Evolutionary conservation across 306 rosid species (phyloP).

Genomic region (Medicago ruthenica): DNA sequence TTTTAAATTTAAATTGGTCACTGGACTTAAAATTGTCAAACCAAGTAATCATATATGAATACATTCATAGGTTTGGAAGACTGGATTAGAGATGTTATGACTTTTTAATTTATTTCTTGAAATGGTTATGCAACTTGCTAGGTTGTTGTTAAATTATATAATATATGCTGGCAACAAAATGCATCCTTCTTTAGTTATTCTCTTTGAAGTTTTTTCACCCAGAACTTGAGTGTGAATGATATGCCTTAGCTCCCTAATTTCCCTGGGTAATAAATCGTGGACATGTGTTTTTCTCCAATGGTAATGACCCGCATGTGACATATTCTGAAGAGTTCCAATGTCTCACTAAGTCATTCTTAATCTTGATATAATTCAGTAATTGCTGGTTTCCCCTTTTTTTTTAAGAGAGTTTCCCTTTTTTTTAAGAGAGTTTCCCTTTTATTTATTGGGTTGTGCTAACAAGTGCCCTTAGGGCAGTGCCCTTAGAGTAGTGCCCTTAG

Average conservation of each 20-base stretch:
- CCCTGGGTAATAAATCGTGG: background rate
- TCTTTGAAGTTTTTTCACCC: background rate
- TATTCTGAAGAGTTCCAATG: conserved; percentile 15
- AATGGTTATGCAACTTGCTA: conserved; percentile 5
- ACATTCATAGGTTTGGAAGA: conserved; percentile 10
- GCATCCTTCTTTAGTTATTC: conserved; percentile 11
- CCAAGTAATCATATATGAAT: conserved; percentile 20
- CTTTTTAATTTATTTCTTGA: background rate
- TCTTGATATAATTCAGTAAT: conserved; percentile 5
- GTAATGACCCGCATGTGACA: background rate
- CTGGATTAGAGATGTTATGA: background rate
- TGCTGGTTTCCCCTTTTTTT: background rate
- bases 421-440: too few species aligned
- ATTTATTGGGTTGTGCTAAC: too few species aligned
- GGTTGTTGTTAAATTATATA: background rate
- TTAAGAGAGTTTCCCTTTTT: too few species aligned
- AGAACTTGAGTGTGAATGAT: conserved; percentile 9
- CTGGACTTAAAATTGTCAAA: conserved; percentile 25
- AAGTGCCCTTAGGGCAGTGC: too few species aligned
- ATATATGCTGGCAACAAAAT: background rate
- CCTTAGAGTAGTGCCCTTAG: too few species aligned
- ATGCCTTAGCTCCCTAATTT: conserved; percentile 24
- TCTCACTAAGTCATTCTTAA: background rate
- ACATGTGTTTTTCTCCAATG: conserved; percentile 5
- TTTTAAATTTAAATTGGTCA: background rate